Percentiles rank a stretch among this genome's conserved stretches.
phyloP scores from a whole-genome alignment of 2,329 filamentous ascomycete genomes.

The Cercospora sojina region DNA sequence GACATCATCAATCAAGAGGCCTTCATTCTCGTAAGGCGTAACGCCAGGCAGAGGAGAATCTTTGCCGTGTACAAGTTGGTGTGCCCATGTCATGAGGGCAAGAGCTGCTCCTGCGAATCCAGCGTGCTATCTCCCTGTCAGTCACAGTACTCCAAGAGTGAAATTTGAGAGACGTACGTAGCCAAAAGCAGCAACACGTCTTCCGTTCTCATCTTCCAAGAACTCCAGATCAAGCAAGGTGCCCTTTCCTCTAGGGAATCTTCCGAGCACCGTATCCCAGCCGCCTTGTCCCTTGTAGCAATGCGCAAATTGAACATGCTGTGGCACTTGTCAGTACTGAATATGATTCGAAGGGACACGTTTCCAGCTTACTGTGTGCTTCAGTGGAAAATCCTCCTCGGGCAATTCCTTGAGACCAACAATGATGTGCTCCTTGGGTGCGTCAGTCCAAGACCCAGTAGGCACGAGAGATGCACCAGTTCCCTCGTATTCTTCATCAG shows the following conservation, averaged over 20 bases:
- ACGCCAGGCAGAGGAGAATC: slow-evolving; percentile 66
- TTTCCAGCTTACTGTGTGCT: slow-evolving; percentile 55
- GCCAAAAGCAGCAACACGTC: slow-evolving; percentile 70
- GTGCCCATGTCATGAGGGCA: slow-evolving; percentile 77
- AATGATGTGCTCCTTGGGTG: slow-evolving; percentile 43
- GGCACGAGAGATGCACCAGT: slow-evolving; percentile 43
- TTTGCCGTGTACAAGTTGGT: slow-evolving; percentile 70
- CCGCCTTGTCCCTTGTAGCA: slow-evolving; percentile 59
- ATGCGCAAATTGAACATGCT: slow-evolving; percentile 43
- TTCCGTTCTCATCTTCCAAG: slow-evolving; percentile 67
- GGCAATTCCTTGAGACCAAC: slow-evolving; percentile 46
- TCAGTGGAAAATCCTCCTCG: slow-evolving; percentile 63
- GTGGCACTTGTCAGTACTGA: slow-evolving; percentile 6
- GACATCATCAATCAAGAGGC: slow-evolving; percentile 69
- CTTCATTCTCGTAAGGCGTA: slow-evolving; percentile 71
- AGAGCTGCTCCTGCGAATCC: slow-evolving; percentile 66
- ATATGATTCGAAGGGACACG: not conserved
- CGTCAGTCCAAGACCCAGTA: slow-evolving; percentile 43
- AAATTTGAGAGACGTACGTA: slow-evolving; percentile 38
- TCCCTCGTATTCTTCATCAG: slow-evolving; percentile 43
- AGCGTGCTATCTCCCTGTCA: slow-evolving; percentile 59
- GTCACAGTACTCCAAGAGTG: not conserved
- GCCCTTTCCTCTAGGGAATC: slow-evolving; percentile 74
- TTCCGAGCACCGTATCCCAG: slow-evolving; percentile 75
- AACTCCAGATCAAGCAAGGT: slow-evolving; percentile 86